Evolutionary conservation across 352 stramenopile genomes (phyloP), one percentile per base, ranked within the genome.

Genomic region (Phytophthora tubulina): DNA sequence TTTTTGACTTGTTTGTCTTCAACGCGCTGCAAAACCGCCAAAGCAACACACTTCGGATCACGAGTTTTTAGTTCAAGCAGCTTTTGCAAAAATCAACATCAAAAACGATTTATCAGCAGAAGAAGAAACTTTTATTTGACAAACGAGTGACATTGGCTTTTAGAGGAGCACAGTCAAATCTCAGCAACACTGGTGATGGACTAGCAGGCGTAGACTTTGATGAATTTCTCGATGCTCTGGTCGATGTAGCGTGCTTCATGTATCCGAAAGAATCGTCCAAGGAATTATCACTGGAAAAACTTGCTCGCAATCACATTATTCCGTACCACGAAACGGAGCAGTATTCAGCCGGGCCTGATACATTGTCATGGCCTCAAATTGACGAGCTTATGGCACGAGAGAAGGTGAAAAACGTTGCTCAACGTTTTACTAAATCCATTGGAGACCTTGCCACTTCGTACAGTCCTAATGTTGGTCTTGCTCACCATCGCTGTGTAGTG

Each of bases 1-100:
- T 94, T 4, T 87, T 88, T 30, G 80, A 91, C n/a, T 51, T 92
- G 10, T 94, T 94, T 33, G 65, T 89, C 14, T 79, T 86, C 39
- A 80, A 82, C 44, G 76, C 85, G 0, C 66, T 94, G 0, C 84
- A 88, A 14, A 91, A 90, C 17, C 76, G 73, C 3, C 85, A 69
- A 39, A 79, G 78, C 49, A 81, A 74, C 15, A 70, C 52, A 2
- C 68, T 84, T n/a, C 64, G 65, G 2, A 78, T 94, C 33, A 84
- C 85, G 8, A 82, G 79, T 39, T 89, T 82, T 15, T 85, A 94
- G 41, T 92, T 94, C 75, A 94, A 92, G 51, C 70, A 80, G 27
- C 56, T 89, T 17, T 35, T 89, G 2, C 71, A 87, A 32, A 86
- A 85, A 66, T 52, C 76, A 4, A 84, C 72, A 0, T 49, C 67